phyloP scores from a whole-genome alignment of 1,139 yeast genomes.

The Candida pseudocylindracea region DNA sequence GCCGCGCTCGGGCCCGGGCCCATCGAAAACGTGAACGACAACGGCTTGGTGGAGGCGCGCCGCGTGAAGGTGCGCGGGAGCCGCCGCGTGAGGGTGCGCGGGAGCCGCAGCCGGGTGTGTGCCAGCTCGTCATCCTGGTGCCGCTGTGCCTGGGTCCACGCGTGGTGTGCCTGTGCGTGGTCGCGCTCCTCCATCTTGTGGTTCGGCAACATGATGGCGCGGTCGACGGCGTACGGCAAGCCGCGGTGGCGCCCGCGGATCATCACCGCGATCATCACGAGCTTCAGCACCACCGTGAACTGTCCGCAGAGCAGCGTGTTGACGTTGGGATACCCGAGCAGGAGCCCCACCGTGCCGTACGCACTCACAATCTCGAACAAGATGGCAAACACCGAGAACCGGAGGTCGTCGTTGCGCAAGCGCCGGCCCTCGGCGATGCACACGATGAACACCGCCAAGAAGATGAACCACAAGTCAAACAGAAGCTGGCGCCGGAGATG shows the following conservation, averaged over 20 bases:
- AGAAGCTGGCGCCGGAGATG: conserved; percentile 85
- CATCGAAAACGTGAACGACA: no score
- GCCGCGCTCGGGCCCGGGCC: no score
- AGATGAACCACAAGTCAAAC: conserved; percentile 86
- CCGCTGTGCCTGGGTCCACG: conserved; percentile 3
- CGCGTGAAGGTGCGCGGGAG: no score
- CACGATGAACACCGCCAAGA: conserved; percentile 64
- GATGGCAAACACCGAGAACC: conserved; percentile 48
- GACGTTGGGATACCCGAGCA: conserved; percentile 55
- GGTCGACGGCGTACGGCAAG: conserved; percentile 75
- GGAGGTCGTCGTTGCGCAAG: conserved; percentile 19
- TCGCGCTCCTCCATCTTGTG: conserved; percentile 51
- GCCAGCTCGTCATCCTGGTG: no score
- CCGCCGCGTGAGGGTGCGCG: no score
- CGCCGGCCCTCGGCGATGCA: conserved; percentile 67
- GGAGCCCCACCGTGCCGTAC: conserved; percentile 87
- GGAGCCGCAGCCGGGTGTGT: no score
- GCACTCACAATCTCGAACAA: conserved; percentile 86
- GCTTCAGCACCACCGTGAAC: conserved; percentile 53
- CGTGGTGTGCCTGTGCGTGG: conserved; percentile 37
- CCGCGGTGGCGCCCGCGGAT: conserved; percentile 96
- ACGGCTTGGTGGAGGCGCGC: no score
- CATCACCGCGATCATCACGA: conserved; percentile 75
- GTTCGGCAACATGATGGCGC: conserved; percentile 80
- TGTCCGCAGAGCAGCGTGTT: conserved; percentile 52